Conservation (phyloP, 2,329 filamentous ascomycete species). For the Paecilomyces sp. region DNA sequence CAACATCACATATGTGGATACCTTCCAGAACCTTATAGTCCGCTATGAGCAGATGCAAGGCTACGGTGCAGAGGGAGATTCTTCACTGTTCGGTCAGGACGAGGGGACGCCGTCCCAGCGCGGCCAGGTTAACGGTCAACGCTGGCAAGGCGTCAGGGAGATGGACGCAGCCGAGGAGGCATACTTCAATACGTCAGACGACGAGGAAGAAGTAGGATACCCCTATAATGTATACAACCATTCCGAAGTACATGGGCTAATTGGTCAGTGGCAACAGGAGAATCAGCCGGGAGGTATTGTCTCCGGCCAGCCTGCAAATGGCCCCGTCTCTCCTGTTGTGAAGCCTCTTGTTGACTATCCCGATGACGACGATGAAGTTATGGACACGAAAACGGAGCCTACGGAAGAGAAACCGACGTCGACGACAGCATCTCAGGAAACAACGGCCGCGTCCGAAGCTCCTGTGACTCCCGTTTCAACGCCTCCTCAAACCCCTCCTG, state of each 20-base stretch:
- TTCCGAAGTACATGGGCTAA: conserved; percentile 3
- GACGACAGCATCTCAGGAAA: conserved; percentile 14
- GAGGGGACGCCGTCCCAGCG: conserved; percentile 48
- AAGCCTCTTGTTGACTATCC: conserved; percentile 86
- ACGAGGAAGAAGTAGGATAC: conserved; percentile 59
- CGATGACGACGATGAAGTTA: conserved; percentile 74
- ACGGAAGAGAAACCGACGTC: conserved; percentile 10
- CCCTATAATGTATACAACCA: conserved; percentile 1
- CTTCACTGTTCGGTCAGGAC: conserved; percentile 61
- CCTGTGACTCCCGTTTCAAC: conserved; percentile 16
- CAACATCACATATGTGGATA: conserved; percentile 72
- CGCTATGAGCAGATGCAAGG: conserved; percentile 74
- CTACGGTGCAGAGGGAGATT: conserved; percentile 58
- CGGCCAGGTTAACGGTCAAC: conserved; percentile 47
- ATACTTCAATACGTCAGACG: conserved; percentile 87
- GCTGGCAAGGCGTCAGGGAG: conserved; percentile 69
- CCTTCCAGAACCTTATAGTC: conserved; percentile 68
- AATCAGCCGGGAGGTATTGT: conserved; percentile 30
- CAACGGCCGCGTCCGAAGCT: conserved; percentile 19
- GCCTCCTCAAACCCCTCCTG: conserved; percentile 47
- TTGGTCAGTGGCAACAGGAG: conserved; percentile 24
- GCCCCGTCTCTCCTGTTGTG: conserved; percentile 49
- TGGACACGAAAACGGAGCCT: conserved; percentile 46
- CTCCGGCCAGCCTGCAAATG: conserved; percentile 45
- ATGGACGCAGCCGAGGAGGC: conserved; percentile 82